Evolutionary conservation across 2,329 filamentous ascomycete genomes (phyloP).

Genomic region (Dactylella cylindrospora): DNA sequence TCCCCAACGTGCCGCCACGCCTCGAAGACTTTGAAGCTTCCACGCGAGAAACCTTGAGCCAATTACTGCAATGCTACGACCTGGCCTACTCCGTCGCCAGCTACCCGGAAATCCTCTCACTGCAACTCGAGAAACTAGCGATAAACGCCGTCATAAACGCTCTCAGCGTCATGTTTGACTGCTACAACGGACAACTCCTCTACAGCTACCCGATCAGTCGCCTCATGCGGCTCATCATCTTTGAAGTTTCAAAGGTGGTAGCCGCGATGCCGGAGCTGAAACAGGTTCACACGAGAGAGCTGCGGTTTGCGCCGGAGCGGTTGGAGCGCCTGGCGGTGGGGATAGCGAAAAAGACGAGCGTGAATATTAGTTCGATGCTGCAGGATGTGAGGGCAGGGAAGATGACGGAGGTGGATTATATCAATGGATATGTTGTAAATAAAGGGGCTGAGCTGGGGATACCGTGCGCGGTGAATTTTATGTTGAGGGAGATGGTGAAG

Average conservation of each 20-base stretch:
- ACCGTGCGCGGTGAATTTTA: slow-evolving; percentile 70
- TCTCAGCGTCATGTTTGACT: slow-evolving; percentile 75
- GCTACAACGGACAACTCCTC: slow-evolving; percentile 70
- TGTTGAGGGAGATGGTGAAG: slow-evolving; percentile 71
- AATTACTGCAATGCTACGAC: slow-evolving; percentile 27
- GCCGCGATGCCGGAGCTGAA: slow-evolving; percentile 72
- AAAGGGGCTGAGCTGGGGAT: slow-evolving; percentile 72
- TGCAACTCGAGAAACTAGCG: slow-evolving; percentile 75
- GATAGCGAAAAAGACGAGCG: slow-evolving; percentile 43
- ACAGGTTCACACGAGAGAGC: slow-evolving; percentile 58
- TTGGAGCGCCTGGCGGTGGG: slow-evolving; percentile 56
- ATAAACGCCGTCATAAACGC: slow-evolving; percentile 77
- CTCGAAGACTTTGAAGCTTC: slow-evolving; percentile 4
- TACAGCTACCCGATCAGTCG: slow-evolving; percentile 66
- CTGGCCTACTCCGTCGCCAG: slow-evolving; percentile 20
- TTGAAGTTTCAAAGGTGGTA: slow-evolving; percentile 73
- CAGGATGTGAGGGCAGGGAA: slow-evolving; percentile 64
- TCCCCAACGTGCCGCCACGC: slow-evolving; percentile 7
- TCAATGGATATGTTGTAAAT: slow-evolving; percentile 83
- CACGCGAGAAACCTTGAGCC: slow-evolving; percentile 13
- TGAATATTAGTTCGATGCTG: slow-evolving; percentile 64
- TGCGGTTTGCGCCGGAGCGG: slow-evolving; percentile 50
- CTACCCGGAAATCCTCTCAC: slow-evolving; percentile 44
- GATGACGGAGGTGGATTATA: slow-evolving; percentile 75
- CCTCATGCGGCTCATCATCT: slow-evolving; percentile 69